Evolutionary conservation across 768 basidiomycete genomes (phyloP).

Genomic region (Infundibulicybe gibba): DNA sequence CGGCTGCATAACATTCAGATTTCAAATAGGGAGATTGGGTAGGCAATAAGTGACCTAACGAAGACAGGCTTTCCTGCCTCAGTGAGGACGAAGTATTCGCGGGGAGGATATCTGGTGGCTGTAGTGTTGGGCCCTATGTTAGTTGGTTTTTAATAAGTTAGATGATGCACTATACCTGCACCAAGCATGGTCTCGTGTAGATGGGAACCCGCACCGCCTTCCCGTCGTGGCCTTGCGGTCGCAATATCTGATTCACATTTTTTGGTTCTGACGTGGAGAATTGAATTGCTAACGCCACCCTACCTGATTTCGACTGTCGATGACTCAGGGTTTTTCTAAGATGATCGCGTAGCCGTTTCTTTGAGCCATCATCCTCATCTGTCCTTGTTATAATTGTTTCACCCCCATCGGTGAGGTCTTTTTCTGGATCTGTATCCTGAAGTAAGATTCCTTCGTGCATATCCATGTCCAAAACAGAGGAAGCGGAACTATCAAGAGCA

Average conservation of each 20-base stretch:
- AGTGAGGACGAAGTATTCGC: slow-evolving; percentile 91
- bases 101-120: slow-evolving; percentile 44
- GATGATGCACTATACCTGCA: slow-evolving; percentile 23
- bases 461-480: slow-evolving; percentile 67
- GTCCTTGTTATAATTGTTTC: slow-evolving; percentile 34
- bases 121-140: not conserved
- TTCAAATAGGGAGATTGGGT: not conserved
- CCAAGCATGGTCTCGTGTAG: slow-evolving; percentile 35
- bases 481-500: slow-evolving; percentile 60
- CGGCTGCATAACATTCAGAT: slow-evolving; percentile 29
- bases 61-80: slow-evolving; percentile 99
- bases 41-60: slow-evolving; percentile 50
- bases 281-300: not conserved
- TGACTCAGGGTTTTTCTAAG: slow-evolving; percentile 62
- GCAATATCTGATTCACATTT: slow-evolving; percentile 18
- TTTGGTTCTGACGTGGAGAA: not conserved
- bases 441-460: slow-evolving; percentile 67
- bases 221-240: slow-evolving; percentile 22
- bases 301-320: slow-evolving; percentile 48
- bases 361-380: slow-evolving; percentile 51
- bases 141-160: no score
- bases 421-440: slow-evolving; percentile 64
- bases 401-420: slow-evolving; percentile 46
- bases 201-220: slow-evolving; percentile 15
- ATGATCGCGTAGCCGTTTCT: slow-evolving; percentile 66